phyloP scores from a whole-genome alignment of 129 eudicot genomes.

The Mikania micrantha region DNA sequence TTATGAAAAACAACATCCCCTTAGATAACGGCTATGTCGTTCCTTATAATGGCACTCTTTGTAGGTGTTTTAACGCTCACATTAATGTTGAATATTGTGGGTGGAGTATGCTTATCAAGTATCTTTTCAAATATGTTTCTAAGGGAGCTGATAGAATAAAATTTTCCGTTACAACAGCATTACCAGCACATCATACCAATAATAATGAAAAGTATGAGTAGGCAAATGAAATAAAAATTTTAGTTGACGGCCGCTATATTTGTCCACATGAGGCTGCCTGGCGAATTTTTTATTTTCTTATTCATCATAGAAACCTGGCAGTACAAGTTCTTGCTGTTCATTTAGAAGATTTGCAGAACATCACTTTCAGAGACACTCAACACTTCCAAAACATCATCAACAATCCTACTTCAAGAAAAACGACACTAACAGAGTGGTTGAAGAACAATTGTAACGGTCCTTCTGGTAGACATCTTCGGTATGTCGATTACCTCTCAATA shows the following conservation, averaged over 20 bases:
- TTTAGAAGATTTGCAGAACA: neutral
- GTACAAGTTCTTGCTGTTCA: slow-evolving; percentile 13
- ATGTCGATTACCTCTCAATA: neutral
- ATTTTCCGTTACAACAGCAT: too few species aligned
- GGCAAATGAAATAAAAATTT: slow-evolving; percentile 12
- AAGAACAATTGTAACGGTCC: too few species aligned
- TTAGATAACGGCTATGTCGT: neutral
- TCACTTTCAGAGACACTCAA: neutral
- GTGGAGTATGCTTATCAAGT: too few species aligned
- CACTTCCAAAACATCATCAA: neutral
- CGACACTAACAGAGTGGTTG: neutral
- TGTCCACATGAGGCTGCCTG: slow-evolving; percentile 18
- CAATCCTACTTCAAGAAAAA: neutral
- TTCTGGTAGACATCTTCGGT: too few species aligned
- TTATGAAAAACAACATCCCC: neutral
- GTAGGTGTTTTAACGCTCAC: neutral
- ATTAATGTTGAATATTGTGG: too few species aligned
- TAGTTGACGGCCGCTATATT: neutral
- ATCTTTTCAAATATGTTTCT: too few species aligned
- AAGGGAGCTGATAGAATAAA: too few species aligned
- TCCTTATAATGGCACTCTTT: neutral
- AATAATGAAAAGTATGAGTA: too few species aligned
- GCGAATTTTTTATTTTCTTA: neutral
- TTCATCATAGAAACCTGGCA: neutral
- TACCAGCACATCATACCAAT: too few species aligned